Conservation (phyloP, 192 early-diverging fungal species). For the Entomortierella chlamydospora region DNA sequence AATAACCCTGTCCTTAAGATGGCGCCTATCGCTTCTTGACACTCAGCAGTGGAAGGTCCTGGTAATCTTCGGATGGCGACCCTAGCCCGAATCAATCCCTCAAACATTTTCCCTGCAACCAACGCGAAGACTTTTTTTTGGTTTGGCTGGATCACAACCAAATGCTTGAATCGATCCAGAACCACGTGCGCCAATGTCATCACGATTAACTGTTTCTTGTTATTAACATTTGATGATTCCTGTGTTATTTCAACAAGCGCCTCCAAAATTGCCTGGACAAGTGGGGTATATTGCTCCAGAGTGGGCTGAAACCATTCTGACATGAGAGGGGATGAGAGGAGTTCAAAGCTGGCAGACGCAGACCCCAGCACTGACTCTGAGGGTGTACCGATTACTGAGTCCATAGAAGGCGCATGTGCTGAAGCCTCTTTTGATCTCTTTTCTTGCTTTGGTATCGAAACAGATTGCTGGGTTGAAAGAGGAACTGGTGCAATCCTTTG, state of each 20-base stretch:
- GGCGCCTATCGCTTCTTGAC: conserved; percentile 29
- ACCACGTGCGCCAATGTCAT: conserved; percentile 22
- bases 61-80: conserved; percentile 4
- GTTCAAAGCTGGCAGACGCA: conserved; percentile 22
- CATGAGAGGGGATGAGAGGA: conserved; percentile 26
- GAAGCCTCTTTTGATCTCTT: conserved; percentile 9
- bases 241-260: conserved; percentile 22
- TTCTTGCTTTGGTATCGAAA: neutral
- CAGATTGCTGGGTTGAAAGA: neutral
- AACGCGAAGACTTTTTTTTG: conserved; percentile 48
- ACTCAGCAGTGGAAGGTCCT: neutral
- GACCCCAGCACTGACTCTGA: conserved; percentile 14
- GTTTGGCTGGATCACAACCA: conserved; percentile 43
- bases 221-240: neutral
- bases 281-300: conserved; percentile 53
- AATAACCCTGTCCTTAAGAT: conserved; percentile 40
- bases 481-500: conserved; percentile 9
- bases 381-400: neutral
- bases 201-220: neutral
- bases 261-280: conserved; percentile 38
- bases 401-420: neutral
- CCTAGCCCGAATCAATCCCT: conserved; percentile 24
- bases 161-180: conserved; percentile 32
- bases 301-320: conserved; percentile 53
- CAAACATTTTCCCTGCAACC: conserved; percentile 40